Evolutionary conservation across 176 grass and related monocot species (phyloP).

Genomic region (Carex cristatella): DNA sequence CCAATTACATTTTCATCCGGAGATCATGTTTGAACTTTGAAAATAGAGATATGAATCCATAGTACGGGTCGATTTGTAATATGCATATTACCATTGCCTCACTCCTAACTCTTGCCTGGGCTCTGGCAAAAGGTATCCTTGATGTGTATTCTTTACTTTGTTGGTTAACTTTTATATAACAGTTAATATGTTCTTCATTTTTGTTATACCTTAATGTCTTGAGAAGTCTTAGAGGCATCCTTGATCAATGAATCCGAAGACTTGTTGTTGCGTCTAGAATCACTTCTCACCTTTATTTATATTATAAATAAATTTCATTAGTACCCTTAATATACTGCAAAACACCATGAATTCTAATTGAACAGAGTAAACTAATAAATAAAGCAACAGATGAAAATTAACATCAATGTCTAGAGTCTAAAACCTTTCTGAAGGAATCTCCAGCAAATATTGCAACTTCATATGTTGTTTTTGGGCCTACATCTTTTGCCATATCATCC

Average conservation of each 20-base stretch:
- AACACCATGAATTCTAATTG: not conserved
- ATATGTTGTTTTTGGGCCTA: conserved; percentile 57
- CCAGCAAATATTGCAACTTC: conserved; percentile 81
- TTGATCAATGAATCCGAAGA: conserved; percentile 23
- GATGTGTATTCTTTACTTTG: too few species aligned
- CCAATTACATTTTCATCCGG: too few species aligned
- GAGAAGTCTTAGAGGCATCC: conserved; percentile 19
- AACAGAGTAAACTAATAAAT: not conserved
- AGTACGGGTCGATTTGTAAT: too few species aligned
- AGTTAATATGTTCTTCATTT: not conserved
- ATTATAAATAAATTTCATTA: not conserved
- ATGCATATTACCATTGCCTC: too few species aligned
- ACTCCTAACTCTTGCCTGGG: not conserved
- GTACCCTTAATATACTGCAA: not conserved
- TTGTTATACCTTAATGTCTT: conserved; percentile 34
- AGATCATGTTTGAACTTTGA: too few species aligned
- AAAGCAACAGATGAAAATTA: conserved; percentile 12
- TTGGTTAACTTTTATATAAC: not conserved
- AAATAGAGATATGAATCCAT: too few species aligned
- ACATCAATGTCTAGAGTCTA: not conserved
- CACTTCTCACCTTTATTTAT: conserved; percentile 41
- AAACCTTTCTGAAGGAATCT: conserved; percentile 86
- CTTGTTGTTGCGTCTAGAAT: conserved; percentile 26
- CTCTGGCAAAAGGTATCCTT: not conserved
- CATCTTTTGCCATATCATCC: conserved; percentile 44